A percentile compares a stretch with the other conserved stretches of the same genome.
phyloP scores from a whole-genome alignment of 2,329 filamentous ascomycete genomes.

The Pseudovirgaria hyperparasitica region DNA sequence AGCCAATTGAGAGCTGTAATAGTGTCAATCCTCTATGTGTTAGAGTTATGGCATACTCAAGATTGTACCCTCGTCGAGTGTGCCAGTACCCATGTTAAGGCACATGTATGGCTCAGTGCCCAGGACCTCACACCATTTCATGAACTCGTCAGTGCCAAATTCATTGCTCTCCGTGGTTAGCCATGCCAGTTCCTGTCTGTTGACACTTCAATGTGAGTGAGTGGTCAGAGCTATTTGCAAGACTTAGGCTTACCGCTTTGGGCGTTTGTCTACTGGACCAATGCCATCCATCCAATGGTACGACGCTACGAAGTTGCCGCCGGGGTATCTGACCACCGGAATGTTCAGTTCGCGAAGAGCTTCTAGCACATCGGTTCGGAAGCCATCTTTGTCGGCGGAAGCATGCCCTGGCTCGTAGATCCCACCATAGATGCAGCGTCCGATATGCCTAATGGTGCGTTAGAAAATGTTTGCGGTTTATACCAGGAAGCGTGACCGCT shows the following conservation, averaged over 20 bases:
- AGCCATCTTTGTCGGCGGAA: constrained; percentile 62
- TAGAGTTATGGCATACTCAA: background rate
- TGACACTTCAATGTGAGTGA: constrained; percentile 2
- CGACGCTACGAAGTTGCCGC: constrained; percentile 73
- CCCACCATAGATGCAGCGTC: constrained; percentile 75
- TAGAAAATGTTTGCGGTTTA: constrained; percentile 2
- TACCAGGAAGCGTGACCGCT: too few species aligned
- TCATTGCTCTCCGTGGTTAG: constrained; percentile 62
- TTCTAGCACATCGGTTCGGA: constrained; percentile 65
- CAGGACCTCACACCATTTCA: constrained; percentile 64
- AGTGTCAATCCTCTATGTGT: constrained; percentile 22
- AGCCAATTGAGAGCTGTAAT: constrained; percentile 56
- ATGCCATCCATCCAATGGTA: constrained; percentile 80
- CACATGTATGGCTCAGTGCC: constrained; percentile 68
- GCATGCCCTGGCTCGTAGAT: constrained; percentile 68
- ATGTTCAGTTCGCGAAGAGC: constrained; percentile 61
- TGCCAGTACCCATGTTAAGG: constrained; percentile 71
- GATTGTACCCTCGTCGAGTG: constrained; percentile 37
- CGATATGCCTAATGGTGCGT: constrained; percentile 57
- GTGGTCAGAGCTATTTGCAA: background rate
- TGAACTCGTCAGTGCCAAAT: constrained; percentile 79
- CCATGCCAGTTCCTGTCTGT: constrained; percentile 66
- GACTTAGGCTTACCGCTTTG: constrained; percentile 30
- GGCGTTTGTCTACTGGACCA: constrained; percentile 58
- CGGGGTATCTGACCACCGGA: constrained; percentile 69